These are phyloP conservation scores for Penicillium paradoxum DNA, from an alignment of 495 filamentous ascomycete genomes.

Conservation along the genomic window DNA sequence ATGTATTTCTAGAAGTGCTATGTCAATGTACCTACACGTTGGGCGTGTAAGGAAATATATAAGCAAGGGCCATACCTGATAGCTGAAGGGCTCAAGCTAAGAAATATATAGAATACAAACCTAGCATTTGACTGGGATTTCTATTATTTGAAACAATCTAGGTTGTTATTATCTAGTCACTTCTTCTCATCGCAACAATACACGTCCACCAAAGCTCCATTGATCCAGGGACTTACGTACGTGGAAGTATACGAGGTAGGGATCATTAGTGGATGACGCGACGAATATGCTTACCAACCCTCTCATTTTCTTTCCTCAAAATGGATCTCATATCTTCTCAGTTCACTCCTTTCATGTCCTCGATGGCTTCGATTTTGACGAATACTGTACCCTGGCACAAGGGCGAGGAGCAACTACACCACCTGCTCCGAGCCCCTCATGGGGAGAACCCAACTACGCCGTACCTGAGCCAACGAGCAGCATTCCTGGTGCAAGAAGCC, in stretches of 20 bases:
- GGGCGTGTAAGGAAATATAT: too few species aligned
- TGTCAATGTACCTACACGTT: too few species aligned
- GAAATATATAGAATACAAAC: too few species aligned
- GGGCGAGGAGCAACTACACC: constrained; percentile 49
- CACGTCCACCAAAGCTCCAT: not conserved
- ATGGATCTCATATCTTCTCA: not conserved
- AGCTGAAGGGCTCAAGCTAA: too few species aligned
- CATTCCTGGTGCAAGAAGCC: constrained; percentile 45
- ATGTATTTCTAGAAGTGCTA: not conserved
- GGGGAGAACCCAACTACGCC: constrained; percentile 57
- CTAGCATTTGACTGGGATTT: too few species aligned
- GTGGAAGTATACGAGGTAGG: not conserved
- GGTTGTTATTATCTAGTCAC: too few species aligned
- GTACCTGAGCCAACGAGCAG: constrained; percentile 50
- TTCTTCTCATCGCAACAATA: too few species aligned
- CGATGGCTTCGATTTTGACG: constrained; percentile 41
- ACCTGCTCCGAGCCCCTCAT: constrained; percentile 40
- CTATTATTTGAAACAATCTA: too few species aligned
- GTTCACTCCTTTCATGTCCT: not conserved
- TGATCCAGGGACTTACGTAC: not conserved
- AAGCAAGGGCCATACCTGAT: too few species aligned
- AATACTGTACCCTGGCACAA: constrained; percentile 42
- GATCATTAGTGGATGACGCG: not conserved
- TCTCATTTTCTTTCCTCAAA: not conserved
- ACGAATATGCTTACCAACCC: not conserved